Conservation (phyloP, 495 filamentous ascomycete species). For the Trichoderma parareesei region DNA sequence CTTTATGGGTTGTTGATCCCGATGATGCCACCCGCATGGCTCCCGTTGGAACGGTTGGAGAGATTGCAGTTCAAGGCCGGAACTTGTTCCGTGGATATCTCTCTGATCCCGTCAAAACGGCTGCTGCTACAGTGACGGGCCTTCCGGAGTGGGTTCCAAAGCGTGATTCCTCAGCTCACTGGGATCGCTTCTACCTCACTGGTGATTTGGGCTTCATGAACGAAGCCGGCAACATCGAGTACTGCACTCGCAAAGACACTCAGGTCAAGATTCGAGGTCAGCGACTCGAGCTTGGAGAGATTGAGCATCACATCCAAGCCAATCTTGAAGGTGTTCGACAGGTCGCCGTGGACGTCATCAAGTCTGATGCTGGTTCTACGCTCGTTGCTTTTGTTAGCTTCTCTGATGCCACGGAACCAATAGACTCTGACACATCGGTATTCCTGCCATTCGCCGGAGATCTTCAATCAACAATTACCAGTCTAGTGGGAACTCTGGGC, state of each 20-base stretch:
- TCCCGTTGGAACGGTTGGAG: constrained; percentile 39
- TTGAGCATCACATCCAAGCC: constrained; percentile 17
- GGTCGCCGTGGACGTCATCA: constrained; percentile 15
- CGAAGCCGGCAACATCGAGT: constrained; percentile 38
- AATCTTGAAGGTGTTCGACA: constrained; percentile 16
- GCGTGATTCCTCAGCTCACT: background rate
- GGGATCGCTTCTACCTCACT: constrained; percentile 30
- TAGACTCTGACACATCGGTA: constrained; percentile 19
- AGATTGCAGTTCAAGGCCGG: constrained; percentile 39
- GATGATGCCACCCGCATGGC: constrained; percentile 38
- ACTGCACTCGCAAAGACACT: constrained; percentile 21
- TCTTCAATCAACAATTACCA: constrained; percentile 19
- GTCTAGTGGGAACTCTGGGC: constrained; percentile 29
- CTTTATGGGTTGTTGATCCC: constrained; percentile 37
- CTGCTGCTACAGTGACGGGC: constrained; percentile 3
- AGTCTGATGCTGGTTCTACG: constrained; percentile 22
- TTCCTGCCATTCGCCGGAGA: constrained; percentile 30
- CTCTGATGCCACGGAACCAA: constrained; percentile 20
- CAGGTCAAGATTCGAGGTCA: constrained; percentile 35
- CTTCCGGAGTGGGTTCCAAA: background rate
- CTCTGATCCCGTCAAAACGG: constrained; percentile 6
- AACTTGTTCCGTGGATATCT: constrained; percentile 27
- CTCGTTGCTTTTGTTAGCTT: constrained; percentile 30
- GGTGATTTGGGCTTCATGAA: constrained; percentile 36
- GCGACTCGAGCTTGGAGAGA: constrained; percentile 37